These are phyloP conservation scores for Zarea fungicola DNA, from an alignment of 2,329 filamentous ascomycete species.

Conservation along the genomic window DNA sequence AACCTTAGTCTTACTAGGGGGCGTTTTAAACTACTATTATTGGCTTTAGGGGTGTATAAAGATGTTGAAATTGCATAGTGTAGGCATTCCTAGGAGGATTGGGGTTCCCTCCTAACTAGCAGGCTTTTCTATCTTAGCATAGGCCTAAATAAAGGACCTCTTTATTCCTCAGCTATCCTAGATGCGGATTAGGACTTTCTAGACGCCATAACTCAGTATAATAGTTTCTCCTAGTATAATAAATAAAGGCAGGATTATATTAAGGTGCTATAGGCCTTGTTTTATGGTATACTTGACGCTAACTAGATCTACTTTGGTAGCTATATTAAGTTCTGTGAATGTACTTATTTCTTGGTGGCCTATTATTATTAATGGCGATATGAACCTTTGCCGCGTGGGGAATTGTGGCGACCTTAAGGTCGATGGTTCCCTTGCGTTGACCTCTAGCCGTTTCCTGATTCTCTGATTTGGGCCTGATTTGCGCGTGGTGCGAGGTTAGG, in stretches of 20 bases:
- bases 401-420: not conserved
- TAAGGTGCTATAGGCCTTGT: not conserved
- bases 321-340: not conserved
- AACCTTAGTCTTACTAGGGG: not conserved
- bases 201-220: not conserved
- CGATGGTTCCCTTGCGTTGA: not conserved
- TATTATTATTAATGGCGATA: not conserved
- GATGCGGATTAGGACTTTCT: not conserved
- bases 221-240: not conserved
- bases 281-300: not conserved
- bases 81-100: not conserved
- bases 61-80: not conserved
- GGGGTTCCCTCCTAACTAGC: not conserved
- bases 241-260: not conserved
- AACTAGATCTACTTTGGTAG: not conserved
- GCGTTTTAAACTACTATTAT: not conserved
- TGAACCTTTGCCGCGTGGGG: not conserved
- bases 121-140: not conserved
- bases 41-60: not conserved
- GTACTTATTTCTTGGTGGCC: not conserved
- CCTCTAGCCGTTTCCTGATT: not conserved
- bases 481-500: not conserved
- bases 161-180: not conserved
- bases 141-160: not conserved
- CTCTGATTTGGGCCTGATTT: not conserved